Conservation (phyloP, 1,284 basidiomycete genomes). For the Cystobasidium pallidum region DNA sequence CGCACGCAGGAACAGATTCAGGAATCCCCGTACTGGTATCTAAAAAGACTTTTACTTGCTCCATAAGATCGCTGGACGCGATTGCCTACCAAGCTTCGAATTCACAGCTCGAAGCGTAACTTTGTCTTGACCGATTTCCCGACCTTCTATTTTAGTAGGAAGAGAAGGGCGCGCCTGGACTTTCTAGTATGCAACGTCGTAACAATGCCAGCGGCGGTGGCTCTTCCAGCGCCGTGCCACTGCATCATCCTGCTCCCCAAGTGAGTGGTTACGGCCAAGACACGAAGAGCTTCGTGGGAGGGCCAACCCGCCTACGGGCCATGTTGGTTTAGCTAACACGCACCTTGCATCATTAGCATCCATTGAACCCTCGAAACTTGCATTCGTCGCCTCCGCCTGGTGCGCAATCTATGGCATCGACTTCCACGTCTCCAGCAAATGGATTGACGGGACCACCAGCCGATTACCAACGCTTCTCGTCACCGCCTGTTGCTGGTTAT, state of each 20-base stretch:
- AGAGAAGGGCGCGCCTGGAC: neutral
- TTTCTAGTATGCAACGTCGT: conserved; percentile 29
- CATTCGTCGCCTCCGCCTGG: conserved; percentile 41
- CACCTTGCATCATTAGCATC: too few relatives aligned
- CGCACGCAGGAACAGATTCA: too few relatives aligned
- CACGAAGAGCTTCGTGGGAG: neutral
- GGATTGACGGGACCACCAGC: conserved; percentile 18
- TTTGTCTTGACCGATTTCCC: neutral
- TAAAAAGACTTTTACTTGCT: too few relatives aligned
- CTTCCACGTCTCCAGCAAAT: conserved; percentile 1
- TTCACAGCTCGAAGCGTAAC: neutral
- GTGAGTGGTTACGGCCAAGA: conserved; percentile 7
- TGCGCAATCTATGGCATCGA: conserved; percentile 11
- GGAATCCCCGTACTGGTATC: too few relatives aligned
- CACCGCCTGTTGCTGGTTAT: conserved; percentile 27
- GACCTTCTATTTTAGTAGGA: too few relatives aligned
- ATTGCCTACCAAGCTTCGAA: neutral
- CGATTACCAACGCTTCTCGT: conserved; percentile 44
- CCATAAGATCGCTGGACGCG: too few relatives aligned
- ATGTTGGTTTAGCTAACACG: too few relatives aligned
- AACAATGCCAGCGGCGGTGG: conserved; percentile 24
- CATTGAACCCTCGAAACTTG: conserved; percentile 38
- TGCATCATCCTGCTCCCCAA: conserved; percentile 43
- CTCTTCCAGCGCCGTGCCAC: conserved; percentile 11
- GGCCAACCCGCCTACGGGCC: too few relatives aligned